Base-by-base conservation (phyloP, 2,329 filamentous ascomycete genomes). In the Calcarisporium arbuscula region DNA sequence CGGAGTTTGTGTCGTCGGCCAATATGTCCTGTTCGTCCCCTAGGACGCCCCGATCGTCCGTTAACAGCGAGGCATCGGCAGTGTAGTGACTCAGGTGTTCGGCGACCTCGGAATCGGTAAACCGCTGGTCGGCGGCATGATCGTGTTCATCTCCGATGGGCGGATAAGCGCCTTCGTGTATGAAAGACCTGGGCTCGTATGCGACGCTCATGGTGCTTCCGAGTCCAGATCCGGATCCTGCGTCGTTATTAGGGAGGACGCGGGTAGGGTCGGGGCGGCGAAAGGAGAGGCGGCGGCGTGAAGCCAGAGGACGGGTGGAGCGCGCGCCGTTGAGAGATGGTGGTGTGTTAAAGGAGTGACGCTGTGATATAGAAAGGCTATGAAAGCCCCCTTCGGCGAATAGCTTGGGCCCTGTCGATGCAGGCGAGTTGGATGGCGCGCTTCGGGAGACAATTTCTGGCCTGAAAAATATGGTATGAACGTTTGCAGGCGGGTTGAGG, bases 161-260 rank as follows among this genome's bases (percentile, higher is more conserved):
- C 8, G 68, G 61, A 38, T 73, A 73, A 15, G 57, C 51, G 35
- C 64, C 67, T 34, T 69, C 64, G 35, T 70, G 61, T 25, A 71
- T 60, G 40, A 72, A 69, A 44, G 55, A 62, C 39, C 69, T 58
- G 17, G 65, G 56, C 44, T 74, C 69, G 48, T 68, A 74, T 26
- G 67, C 68, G 46, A 74, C 67, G 43, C 62, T 68, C 68, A 73
- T 72, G 31, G 47, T 61, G 51, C 36, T 44, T 34, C 36, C 39
- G 35, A 38, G 34, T 35, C 36, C 42, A 19, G 42, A 45, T 33
- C 46, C 36, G 35, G 44, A 31, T 30, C 40, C 39, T 35, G 42
- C 42, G 29, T 34, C 39, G 31, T 32, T 30, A 32, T 30, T 30
- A 19, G 20, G 34, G 20, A 19, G 36, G 23, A n/a, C n/a, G n/a